Evolutionary conservation across 495 filamentous ascomycete species (phyloP), one percentile per base, ranked within the genome.

Genomic region (Aspergillus cavernicola): DNA sequence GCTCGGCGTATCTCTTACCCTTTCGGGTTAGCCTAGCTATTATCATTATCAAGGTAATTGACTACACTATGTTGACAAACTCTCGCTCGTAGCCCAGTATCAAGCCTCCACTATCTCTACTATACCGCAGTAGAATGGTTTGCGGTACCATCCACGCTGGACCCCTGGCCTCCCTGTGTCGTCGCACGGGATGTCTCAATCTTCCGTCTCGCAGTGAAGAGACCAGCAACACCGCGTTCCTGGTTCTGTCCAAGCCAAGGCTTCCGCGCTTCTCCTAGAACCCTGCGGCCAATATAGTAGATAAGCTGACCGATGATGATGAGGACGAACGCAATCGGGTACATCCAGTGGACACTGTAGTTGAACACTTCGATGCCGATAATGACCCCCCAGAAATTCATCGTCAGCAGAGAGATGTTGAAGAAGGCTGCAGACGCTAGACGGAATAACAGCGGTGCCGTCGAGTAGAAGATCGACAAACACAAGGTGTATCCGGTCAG

Each of bases 381-480:
- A 55, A 90, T 82, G 23, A 95, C 88, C 61, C 90, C 90, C 92
- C 95, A 97, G 76, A 97, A 97, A 71, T 96, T 97, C 63, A 84
- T 88, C 16, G 95, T 98, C 45, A 98, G 76, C 63, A 98, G 75
- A 24, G 85, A 90, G 66, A 98, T 90, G 68, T 98, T 95, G 77
- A 97, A 96, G 74, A 98, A 96, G 16, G 92, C 93, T 0, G 93
- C 93, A 8, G 80, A 86, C 4, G 88, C 83, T 66, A 97, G 86
- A 22, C 93, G 87, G 71, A 97, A 84, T 56, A 97, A 74, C 41
- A 97, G 74, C 15, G 93, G 93, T 6, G 85, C 91, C 9, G 91
- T 76, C 10, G 83, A 83, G 74, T 98, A 98, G 75, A 98, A 98
- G 46, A 92, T 66, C 32, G 77, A 71, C 10, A 98, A 77, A 40